Evolutionary conservation across 2,329 filamentous ascomycete species (phyloP).

Genomic region (Paramyrothecium sp.): DNA sequence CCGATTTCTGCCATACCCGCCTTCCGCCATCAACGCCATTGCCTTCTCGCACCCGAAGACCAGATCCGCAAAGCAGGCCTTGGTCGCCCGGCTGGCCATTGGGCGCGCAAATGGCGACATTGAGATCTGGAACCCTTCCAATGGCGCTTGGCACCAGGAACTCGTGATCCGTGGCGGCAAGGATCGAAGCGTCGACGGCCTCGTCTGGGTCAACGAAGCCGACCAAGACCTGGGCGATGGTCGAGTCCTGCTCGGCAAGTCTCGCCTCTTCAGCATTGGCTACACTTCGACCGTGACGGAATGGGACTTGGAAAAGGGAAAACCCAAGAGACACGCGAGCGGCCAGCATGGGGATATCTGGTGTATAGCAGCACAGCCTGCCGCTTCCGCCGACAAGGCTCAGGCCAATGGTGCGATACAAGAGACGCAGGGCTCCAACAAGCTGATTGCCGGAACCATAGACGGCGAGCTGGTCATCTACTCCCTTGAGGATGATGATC

Average conservation of each 20-base stretch:
- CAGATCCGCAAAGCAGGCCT: conserved; percentile 44
- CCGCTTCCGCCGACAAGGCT: conserved; percentile 16
- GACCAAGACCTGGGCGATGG: conserved; percentile 66
- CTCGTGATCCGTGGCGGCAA: conserved; percentile 79
- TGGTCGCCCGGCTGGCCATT: conserved; percentile 74
- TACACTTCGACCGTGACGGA: conserved; percentile 91
- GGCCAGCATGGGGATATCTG: conserved; percentile 96
- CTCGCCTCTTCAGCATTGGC: conserved; percentile 93
- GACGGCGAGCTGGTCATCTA: conserved; percentile 88
- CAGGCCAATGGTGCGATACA: conserved; percentile 9
- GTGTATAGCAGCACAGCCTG: conserved; percentile 88
- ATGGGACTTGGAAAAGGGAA: conserved; percentile 83
- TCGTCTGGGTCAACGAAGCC: conserved; percentile 88
- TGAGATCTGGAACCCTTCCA: conserved; percentile 92
- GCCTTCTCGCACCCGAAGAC: conserved; percentile 79
- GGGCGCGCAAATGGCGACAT: conserved; percentile 94
- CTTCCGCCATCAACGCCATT: conserved; percentile 88
- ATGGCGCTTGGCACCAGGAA: conserved; percentile 87
- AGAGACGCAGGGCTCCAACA: conserved; percentile 42
- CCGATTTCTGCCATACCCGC: conserved; percentile 90
- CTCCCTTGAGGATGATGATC: conserved; percentile 79
- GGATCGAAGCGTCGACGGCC: conserved; percentile 82
- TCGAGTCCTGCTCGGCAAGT: conserved; percentile 63
- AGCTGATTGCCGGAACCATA: conserved; percentile 83
- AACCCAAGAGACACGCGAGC: conserved; percentile 77